Conservation (phyloP, 176 grass and related monocot species). For the Saccharum officinarum region DNA sequence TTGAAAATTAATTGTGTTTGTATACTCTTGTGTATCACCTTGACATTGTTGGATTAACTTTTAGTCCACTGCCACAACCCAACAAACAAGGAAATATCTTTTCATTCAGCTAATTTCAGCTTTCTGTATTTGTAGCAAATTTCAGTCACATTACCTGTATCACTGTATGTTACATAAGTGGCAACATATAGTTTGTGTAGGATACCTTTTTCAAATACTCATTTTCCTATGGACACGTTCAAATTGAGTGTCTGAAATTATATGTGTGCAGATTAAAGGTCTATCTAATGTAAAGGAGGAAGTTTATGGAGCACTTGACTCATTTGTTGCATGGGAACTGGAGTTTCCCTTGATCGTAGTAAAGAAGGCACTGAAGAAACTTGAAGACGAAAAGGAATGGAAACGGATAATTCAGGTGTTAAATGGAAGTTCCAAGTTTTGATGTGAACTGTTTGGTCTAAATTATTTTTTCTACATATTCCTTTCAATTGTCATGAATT, state of each 20-base stretch:
- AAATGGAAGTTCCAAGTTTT: conserved; percentile 2
- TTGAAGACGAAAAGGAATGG: conserved; percentile 94
- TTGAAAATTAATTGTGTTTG: too few species aligned
- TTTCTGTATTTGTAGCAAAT: neutral
- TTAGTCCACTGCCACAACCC: too few species aligned
- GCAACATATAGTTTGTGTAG: neutral
- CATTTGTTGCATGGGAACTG: conserved; percentile 96
- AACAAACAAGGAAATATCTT: too few species aligned
- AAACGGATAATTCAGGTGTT: conserved; percentile 95
- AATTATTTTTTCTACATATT: neutral
- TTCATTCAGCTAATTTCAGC: neutral
- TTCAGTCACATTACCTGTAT: neutral
- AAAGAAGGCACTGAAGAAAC: conserved; percentile 86
- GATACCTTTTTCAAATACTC: neutral
- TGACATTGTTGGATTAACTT: too few species aligned
- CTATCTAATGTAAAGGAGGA: conserved; percentile 98
- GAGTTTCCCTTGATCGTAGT: conserved; percentile 96
- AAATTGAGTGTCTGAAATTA: conserved; percentile 3
- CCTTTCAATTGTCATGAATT: neutral
- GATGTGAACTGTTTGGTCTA: neutral
- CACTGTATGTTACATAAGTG: neutral
- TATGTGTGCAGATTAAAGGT: conserved; percentile 61
- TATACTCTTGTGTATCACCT: too few species aligned
- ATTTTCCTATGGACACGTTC: neutral
- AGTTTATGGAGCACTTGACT: conserved; percentile 94